Base-by-base conservation (phyloP, 257 asterid species). In the Coffea eugenioides region DNA sequence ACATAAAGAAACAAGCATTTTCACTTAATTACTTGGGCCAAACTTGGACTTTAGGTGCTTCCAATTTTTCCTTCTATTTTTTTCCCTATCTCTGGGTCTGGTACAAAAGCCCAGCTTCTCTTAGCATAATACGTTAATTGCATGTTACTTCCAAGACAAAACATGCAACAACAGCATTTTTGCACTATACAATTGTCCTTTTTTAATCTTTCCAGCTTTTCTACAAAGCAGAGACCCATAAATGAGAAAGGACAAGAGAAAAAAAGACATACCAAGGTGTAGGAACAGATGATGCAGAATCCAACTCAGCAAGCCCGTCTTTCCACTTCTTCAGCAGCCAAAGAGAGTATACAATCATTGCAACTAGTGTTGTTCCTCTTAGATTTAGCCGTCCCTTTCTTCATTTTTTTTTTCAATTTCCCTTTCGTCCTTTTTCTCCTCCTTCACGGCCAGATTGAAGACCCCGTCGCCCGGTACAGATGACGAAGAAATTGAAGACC, bases 281-380 rank as follows among this genome's bases (percentile, higher is more conserved):
- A 18, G 75, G 80, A 51, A 49, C 13, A 68, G 73, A 16, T 46
- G 80, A 77, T 43, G 36, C 36, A 43, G n/a, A 66, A 20, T 16
- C 16, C 45, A 49, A 11, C 27, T 51, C 41, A 11, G 4, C 1
- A 31, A 77, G 5, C 25, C 36, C 80, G 1, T 31, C 41, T 46
- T 10, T 68, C 80, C 75, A 77, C 64, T 34, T 67, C 74, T 77
- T 77, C n/a, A 51, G 8, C 48, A 77, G 73, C 74, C 81, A 77
- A 68, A 77, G 75, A 20, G 75, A 68, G 75, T 77, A 77, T 8
- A 77, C 36, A n/a, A 77, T 67, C 81, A 77, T 77, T 12, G 54
- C 68, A 77, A 54, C 68, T 52, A 27, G 27, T 27, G 27, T 27
- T 27, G 27, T 27, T 27, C 27, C 27, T 27, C 27, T 27, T 0